These are phyloP conservation scores for Dictyostelium citrinum DNA, from an alignment of 78 protist genomes.

Conservation along the genomic window DNA sequence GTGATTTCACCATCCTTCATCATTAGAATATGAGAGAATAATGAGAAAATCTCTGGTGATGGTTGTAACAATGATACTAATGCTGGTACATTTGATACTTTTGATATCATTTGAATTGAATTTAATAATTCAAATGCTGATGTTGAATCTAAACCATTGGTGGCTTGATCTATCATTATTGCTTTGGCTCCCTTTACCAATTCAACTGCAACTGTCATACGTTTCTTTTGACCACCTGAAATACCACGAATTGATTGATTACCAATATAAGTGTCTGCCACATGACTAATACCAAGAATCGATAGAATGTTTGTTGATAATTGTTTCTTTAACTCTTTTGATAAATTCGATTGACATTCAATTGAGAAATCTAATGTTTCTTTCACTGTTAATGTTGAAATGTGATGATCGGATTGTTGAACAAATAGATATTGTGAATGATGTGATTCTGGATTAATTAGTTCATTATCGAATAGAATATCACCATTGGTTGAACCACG, in stretches of 20 bases:
- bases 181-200: constrained; percentile 79
- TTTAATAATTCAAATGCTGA: constrained; percentile 25
- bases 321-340: background rate
- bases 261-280: constrained; percentile 84
- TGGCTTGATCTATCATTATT: constrained; percentile 67
- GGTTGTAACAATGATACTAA: constrained; percentile 66
- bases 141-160: constrained; percentile 77
- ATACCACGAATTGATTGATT: constrained; percentile 86
- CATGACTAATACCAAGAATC: constrained; percentile 83
- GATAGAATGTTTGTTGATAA: background rate
- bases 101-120: constrained; percentile 33
- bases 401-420: constrained; percentile 42
- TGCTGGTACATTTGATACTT: constrained; percentile 40
- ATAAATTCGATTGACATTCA: constrained; percentile 56
- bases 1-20: constrained; percentile 40
- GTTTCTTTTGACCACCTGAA: constrained; percentile 94
- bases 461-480: constrained; percentile 5
- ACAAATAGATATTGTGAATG: constrained; percentile 20
- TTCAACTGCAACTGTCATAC: constrained; percentile 87
- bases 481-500: constrained; percentile 32
- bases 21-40: constrained; percentile 58
- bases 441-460: constrained; percentile 15
- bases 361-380: constrained; percentile 69
- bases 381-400: constrained; percentile 67
- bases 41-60: constrained; percentile 53